Conservation (phyloP, 148 eudicot genomes). For the Diospyros lotus region DNA sequence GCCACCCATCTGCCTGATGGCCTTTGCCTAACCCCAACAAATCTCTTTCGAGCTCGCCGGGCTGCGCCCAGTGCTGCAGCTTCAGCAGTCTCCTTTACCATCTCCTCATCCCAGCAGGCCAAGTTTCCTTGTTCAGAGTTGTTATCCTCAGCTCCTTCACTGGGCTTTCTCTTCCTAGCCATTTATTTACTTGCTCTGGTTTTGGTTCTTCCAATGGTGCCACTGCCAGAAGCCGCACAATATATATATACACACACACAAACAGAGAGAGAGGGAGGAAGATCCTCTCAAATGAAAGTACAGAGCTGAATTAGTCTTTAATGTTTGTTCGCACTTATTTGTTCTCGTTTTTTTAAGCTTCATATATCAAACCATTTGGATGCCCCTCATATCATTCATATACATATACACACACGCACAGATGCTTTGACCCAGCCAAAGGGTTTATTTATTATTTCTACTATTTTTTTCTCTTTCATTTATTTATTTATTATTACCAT, state of each 20-base stretch:
- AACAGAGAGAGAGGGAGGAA: neutral
- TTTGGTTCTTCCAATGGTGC: neutral
- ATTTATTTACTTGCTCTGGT: conserved; percentile 14
- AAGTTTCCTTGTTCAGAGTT: conserved; percentile 12
- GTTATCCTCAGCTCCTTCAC: conserved; percentile 14
- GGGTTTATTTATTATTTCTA: too few relatives aligned
- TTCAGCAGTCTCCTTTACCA: conserved; percentile 30
- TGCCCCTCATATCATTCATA: neutral
- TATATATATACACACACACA: neutral
- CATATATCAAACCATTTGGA: conserved; percentile 15
- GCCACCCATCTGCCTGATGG: conserved; percentile 18
- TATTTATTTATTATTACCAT: too few relatives aligned
- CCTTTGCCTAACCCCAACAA: conserved; percentile 49
- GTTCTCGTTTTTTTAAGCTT: conserved; percentile 8
- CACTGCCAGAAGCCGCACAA: too few relatives aligned
- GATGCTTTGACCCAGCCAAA: conserved; percentile 29
- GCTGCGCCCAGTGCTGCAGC: conserved; percentile 25
- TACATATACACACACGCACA: neutral
- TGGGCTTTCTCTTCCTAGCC: conserved; percentile 43
- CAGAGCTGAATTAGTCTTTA: neutral
- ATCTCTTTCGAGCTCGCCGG: conserved; percentile 31
- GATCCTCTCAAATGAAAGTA: conserved; percentile 9
- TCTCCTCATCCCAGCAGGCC: conserved; percentile 25
- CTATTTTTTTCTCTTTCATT: too few relatives aligned
- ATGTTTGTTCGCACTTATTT: conserved; percentile 16